phyloP scores from a whole-genome alignment of 352 stramenopile species.

The Phytopythium helicoides region DNA sequence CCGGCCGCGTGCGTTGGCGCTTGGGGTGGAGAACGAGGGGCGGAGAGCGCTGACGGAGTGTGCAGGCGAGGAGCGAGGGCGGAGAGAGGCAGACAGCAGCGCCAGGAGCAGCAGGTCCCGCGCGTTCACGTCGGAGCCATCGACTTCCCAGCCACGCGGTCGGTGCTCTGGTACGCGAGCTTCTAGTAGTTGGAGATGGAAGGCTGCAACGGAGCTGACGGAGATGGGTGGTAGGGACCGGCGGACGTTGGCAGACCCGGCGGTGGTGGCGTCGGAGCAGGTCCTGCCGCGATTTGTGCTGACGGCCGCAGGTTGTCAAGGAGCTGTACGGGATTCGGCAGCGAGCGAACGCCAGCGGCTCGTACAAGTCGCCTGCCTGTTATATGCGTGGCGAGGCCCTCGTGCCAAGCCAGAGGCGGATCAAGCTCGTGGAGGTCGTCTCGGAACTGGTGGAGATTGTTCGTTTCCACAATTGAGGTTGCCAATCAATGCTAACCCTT shows the following conservation, averaged over 20 bases:
- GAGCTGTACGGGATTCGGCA: conserved; percentile 36
- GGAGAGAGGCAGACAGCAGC: conserved; percentile 8
- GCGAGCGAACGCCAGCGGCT: conserved; percentile 6
- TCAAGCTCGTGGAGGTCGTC: conserved; percentile 24
- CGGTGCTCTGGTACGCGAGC: conserved; percentile 53
- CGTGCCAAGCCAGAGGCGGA: conserved; percentile 13
- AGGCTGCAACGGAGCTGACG: conserved; percentile 1
- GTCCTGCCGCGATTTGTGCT: conserved; percentile 52
- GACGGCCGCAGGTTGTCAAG: conserved; percentile 40
- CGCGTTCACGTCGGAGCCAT: conserved; percentile 57
- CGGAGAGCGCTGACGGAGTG: neutral
- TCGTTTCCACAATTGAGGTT: neutral
- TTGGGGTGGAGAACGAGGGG: neutral
- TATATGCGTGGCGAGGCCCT: conserved; percentile 34
- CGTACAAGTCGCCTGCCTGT: conserved; percentile 25
- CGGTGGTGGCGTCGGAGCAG: conserved; percentile 34
- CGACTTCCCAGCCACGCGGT: conserved; percentile 64
- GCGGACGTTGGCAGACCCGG: conserved; percentile 38
- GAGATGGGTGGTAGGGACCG: conserved; percentile 41
- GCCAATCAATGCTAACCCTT: neutral
- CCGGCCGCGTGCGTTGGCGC: conserved; percentile 12
- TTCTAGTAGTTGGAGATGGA: neutral
- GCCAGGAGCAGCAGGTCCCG: conserved; percentile 1
- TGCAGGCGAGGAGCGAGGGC: neutral
- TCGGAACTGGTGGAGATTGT: conserved; percentile 18